Evolutionary conservation across 129 eudicot genomes (phyloP).

Genomic region (Silybum marianum): DNA sequence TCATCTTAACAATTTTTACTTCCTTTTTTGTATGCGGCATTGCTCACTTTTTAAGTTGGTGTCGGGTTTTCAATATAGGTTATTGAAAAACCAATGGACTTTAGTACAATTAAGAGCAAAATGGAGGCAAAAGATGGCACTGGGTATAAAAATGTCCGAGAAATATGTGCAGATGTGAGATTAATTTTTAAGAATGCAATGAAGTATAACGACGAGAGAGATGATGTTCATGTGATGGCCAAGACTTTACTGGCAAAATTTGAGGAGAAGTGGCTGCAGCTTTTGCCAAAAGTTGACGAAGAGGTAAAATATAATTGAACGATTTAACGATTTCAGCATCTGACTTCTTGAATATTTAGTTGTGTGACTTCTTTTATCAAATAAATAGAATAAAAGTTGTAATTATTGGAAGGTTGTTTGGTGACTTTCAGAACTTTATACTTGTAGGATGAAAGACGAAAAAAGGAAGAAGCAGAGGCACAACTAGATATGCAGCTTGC

Average conservation of each 20-base stretch:
- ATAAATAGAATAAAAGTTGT: neutral
- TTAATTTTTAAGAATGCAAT: slow-evolving; percentile 85
- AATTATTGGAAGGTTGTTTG: slow-evolving; percentile 1
- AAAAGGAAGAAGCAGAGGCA: slow-evolving; percentile 83
- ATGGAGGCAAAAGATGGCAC: slow-evolving; percentile 84
- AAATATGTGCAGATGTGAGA: slow-evolving; percentile 87
- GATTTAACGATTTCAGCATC: neutral
- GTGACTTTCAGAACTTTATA: slow-evolving; percentile 15
- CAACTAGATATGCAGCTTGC: slow-evolving; percentile 72
- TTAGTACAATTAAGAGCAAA: slow-evolving; percentile 69
- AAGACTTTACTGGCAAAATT: slow-evolving; percentile 74
- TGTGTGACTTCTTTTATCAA: neutral
- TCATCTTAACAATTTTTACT: neutral
- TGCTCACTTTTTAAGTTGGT: slow-evolving; percentile 13
- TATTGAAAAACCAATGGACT: slow-evolving; percentile 88
- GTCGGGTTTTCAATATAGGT: slow-evolving; percentile 45
- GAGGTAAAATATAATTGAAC: slow-evolving; percentile 53
- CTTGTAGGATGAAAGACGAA: slow-evolving; percentile 73
- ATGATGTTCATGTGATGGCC: slow-evolving; percentile 91
- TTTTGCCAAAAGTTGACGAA: slow-evolving; percentile 92
- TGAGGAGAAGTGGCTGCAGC: slow-evolving; percentile 92
- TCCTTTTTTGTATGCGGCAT: neutral
- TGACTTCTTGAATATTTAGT: neutral
- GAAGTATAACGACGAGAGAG: slow-evolving; percentile 79
- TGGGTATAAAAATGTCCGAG: slow-evolving; percentile 81